Percentiles rank a stretch among this genome's conserved stretches.
These are phyloP conservation scores for Cyberlindnera mycetangii DNA, from an alignment of 805 yeast genomes.

Conservation along the genomic window DNA sequence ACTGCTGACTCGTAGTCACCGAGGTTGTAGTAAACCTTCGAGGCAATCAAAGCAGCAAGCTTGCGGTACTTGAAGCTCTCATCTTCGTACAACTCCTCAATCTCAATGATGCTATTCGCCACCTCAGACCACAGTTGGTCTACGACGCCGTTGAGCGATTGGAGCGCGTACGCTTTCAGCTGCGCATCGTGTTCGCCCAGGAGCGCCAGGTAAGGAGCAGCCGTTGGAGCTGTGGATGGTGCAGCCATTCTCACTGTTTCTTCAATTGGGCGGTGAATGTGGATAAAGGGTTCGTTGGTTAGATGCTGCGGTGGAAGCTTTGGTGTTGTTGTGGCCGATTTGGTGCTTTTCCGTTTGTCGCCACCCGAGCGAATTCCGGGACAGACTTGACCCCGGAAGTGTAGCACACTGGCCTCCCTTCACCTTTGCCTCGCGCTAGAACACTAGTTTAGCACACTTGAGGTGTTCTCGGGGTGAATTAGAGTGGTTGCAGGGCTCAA, in stretches of 20 bases:
- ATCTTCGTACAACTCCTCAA: conserved; percentile 91
- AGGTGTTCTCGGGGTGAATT: too few species aligned
- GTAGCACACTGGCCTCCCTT: too few species aligned
- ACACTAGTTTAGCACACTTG: too few species aligned
- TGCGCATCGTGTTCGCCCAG: conserved; percentile 76
- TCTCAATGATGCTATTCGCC: conserved; percentile 81
- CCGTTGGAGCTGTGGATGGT: too few species aligned
- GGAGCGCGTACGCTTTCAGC: conserved; percentile 80
- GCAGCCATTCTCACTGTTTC: conserved; percentile 14
- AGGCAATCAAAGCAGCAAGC: conserved; percentile 88
- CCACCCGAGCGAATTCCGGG: conserved; percentile 2
- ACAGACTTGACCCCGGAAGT: not conserved
- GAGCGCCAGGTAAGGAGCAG: conserved; percentile 89
- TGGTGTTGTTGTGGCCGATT: not conserved
- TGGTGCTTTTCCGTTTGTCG: too few species aligned
- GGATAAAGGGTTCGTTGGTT: not conserved
- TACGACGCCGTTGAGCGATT: conserved; percentile 75
- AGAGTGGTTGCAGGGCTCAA: too few species aligned
- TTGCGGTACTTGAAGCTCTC: conserved; percentile 67
- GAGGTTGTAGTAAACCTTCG: conserved; percentile 86
- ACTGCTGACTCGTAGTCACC: conserved; percentile 94
- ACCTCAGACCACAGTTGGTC: conserved; percentile 97
- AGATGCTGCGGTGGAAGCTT: not conserved
- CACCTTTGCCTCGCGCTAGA: too few species aligned
- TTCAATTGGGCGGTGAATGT: not conserved